Evolutionary conservation across 441 rosid genomes (phyloP), one percentile per base, ranked within the genome.

Genomic region (Pelargonium cotyledonis): DNA sequence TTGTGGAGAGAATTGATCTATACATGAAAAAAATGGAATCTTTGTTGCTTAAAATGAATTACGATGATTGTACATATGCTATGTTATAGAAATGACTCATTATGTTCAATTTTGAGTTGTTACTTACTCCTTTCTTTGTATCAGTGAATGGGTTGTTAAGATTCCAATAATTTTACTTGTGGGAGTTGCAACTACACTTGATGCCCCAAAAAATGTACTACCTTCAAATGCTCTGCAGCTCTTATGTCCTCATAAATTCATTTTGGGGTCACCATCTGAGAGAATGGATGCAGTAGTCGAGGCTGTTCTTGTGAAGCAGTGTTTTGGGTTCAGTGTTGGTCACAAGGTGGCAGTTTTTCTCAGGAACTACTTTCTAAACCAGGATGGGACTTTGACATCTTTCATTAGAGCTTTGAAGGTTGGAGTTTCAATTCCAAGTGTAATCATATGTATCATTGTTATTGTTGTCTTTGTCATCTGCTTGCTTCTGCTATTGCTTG

Each of bases 401-500:
- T 90, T 95, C 71, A 72, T 90, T 61, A 86, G 88, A 85, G 87
- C 92, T 72, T 80, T 95, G 67, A 95, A 95, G 97, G 97, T 94
- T 68, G 26, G 80, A 66, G 68, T 73, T 73, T 67, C 65, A 41
- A 68, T 58, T 51, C 67, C 15, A 14, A 47, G 19, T 66, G 61
- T n/a, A 69, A 53, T 10, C 63, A 44, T 60, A 44, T 60, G 26
- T 18, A 26, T 60, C 21, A 31, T 35, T 65, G 0, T 51, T 72
- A 19, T 43, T 11, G 29, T 58, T 18, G 35, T 31, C 21, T 40
- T 29, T 66, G 16, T n/a, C 21, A 6, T 69, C 51, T 66, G 65
- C 63, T 70, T 43, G 15, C 63, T 65, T 69, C 12, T 73, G 35
- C 63, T 26, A 49, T 38, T 58, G 63, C 14, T 58, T 63, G 46